Evolutionary conservation across 2,329 filamentous ascomycete species (phyloP), one percentile per base, ranked within the genome.

Genomic region (Triangularia verruculosa): DNA sequence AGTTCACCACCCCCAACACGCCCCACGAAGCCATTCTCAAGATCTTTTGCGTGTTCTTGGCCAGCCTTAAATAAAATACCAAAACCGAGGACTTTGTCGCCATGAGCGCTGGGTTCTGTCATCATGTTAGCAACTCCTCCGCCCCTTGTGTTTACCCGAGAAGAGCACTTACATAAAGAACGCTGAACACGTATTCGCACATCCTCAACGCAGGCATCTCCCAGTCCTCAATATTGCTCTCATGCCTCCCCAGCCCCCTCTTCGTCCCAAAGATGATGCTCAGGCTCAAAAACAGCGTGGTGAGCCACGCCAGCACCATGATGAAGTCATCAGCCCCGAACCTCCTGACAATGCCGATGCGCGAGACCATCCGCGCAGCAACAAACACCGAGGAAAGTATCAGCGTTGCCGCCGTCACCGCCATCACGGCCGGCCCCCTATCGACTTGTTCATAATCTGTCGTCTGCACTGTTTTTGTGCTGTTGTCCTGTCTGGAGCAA

Each of bases 61-160:
- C 91, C 56, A 97, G 82, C 47, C 89, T 89, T 57, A 97, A 82
- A 77, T 96, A 97, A 76, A 97, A 97, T 60, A 95, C 83, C 63
- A 97, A 82, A 70, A 97, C 91, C n/a, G 92, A 96, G 0, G 91
- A 93, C 78, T 97, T 97, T 58, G 92, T 92, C 2, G 90, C 88
- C 91, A 96, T 96, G 62, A 97, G 81, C 3, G 91, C 89, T 12
- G 93, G 93, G 73, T 97, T 96, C 88, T 93, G 71, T 20, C 9
- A 7, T 24, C 7, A 22, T 43, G 63, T 67, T 39, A 67, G 65
- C 32, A 28, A 51, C 15, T 2, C 22, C 9, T 25, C 25, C 22
- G 9, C 8, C 43, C 3, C 22, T 25, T 13, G 8, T 30, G 17
- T 39, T 39, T 13, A n/a, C 13, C 34, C 17, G 17, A n/a, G n/a